phyloP scores from a whole-genome alignment of 805 yeast species.

The Candida qinlingensis region DNA sequence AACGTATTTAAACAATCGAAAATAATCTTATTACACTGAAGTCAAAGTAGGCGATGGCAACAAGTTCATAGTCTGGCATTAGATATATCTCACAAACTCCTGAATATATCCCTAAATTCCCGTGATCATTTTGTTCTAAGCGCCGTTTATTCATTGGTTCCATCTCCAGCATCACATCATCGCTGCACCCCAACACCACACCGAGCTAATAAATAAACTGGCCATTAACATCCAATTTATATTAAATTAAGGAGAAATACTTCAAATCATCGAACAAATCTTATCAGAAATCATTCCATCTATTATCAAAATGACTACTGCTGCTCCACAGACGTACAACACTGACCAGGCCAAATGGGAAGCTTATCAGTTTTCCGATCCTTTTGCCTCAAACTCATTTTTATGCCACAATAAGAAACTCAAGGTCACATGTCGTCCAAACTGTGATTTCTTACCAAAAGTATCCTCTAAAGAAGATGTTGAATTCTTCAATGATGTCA shows the following conservation, averaged over 20 bases:
- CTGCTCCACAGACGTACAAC: constrained; percentile 7
- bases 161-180: too few species aligned
- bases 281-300: neutral
- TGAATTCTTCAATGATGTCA: constrained; percentile 35
- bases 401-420: constrained; percentile 42
- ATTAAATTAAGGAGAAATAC: neutral
- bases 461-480: constrained; percentile 37
- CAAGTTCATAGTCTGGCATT: neutral
- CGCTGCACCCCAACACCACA: too few species aligned
- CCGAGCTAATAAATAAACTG: too few species aligned
- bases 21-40: neutral
- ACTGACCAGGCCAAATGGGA: constrained; percentile 39
- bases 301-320: neutral
- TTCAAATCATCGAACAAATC: neutral
- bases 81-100: too few species aligned
- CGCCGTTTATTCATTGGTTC: too few species aligned
- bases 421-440: constrained; percentile 58
- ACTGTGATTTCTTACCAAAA: constrained; percentile 47
- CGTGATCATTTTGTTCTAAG: too few species aligned
- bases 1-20: neutral
- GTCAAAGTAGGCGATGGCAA: neutral
- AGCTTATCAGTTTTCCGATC: constrained; percentile 62
- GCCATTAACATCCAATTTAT: too few species aligned
- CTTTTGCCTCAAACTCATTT: constrained; percentile 57
- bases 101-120: too few species aligned